Percentiles rank a stretch among this genome's conserved stretches.
phyloP scores from a whole-genome alignment of 2,329 filamentous ascomycete genomes.

The Thielaviopsis ethacetica region DNA sequence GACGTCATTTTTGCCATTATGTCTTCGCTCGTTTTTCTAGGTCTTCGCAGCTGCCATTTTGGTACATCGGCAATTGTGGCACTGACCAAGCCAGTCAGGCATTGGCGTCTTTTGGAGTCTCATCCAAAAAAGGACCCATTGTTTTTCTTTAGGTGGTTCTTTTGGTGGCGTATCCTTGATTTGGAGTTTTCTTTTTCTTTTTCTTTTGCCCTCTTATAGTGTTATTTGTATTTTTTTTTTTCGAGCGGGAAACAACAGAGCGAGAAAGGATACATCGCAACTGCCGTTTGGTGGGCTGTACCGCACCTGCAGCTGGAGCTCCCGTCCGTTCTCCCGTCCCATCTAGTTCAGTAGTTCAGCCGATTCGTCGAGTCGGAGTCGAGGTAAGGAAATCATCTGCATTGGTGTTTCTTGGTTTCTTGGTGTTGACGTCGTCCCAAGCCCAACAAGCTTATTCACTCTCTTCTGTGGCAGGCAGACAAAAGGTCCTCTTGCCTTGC shows the following conservation, averaged over 20 bases:
- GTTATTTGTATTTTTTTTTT: neutral
- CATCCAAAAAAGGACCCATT: neutral
- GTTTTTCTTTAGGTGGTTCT: neutral
- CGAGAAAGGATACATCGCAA: neutral
- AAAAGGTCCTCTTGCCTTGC: neutral
- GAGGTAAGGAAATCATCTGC: neutral
- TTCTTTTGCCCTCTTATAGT: neutral
- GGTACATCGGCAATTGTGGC: neutral
- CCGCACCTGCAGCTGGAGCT: neutral
- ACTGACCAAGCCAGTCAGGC: neutral
- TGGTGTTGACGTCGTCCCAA: neutral
- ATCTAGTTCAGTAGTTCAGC: neutral
- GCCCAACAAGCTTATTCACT: neutral
- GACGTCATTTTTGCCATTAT: neutral
- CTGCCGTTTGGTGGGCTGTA: neutral
- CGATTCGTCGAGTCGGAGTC: too few relatives aligned
- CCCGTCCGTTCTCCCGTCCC: neutral
- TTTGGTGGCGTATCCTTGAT: too few relatives aligned
- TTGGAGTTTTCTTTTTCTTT: too few relatives aligned
- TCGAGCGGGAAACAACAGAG: neutral
- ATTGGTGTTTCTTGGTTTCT: neutral
- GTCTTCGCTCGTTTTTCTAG: neutral
- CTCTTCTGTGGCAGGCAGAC: neutral
- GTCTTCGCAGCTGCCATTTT: neutral
- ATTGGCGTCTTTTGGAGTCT: neutral